Percentiles rank a stretch among this genome's conserved stretches.
These are phyloP conservation scores for Liquidambar formosana DNA, from an alignment of 164 flowering plant species.

Conservation along the genomic window DNA sequence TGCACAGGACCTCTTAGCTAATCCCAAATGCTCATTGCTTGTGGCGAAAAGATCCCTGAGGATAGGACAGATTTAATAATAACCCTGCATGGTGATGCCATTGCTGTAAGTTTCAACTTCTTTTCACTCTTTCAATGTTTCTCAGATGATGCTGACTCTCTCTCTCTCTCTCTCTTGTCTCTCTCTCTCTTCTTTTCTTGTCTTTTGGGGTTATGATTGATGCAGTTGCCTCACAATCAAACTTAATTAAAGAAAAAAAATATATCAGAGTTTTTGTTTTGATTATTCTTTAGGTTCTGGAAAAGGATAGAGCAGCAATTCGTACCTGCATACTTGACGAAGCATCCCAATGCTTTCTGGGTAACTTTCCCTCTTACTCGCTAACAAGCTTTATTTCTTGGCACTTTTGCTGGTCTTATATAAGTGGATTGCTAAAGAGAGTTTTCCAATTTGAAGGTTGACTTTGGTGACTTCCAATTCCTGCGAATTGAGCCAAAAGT, in stretches of 20 bases:
- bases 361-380: constrained; percentile 35
- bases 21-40: constrained; percentile 83
- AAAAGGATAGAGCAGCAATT: constrained; percentile 49
- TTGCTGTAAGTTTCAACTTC: constrained; percentile 48
- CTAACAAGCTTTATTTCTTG: neutral
- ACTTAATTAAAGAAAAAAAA: neutral
- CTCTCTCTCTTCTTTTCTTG: neutral
- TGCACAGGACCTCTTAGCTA: constrained; percentile 68
- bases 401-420: neutral
- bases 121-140: constrained; percentile 1
- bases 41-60: constrained; percentile 87
- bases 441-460: constrained; percentile 59
- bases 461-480: constrained; percentile 93
- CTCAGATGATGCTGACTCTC: neutral
- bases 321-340: constrained; percentile 70
- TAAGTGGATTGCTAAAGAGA: neutral
- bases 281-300: constrained; percentile 53
- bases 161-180: neutral
- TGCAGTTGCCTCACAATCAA: neutral
- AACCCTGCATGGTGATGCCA: constrained; percentile 79
- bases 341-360: constrained; percentile 90
- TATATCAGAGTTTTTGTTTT: neutral
- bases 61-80: constrained; percentile 80
- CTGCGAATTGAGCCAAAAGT: constrained; percentile 82
- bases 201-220: neutral